These are phyloP conservation scores for Elymus sibiricus DNA, from an alignment of 176 grass and related monocot species.

Conservation along the genomic window DNA sequence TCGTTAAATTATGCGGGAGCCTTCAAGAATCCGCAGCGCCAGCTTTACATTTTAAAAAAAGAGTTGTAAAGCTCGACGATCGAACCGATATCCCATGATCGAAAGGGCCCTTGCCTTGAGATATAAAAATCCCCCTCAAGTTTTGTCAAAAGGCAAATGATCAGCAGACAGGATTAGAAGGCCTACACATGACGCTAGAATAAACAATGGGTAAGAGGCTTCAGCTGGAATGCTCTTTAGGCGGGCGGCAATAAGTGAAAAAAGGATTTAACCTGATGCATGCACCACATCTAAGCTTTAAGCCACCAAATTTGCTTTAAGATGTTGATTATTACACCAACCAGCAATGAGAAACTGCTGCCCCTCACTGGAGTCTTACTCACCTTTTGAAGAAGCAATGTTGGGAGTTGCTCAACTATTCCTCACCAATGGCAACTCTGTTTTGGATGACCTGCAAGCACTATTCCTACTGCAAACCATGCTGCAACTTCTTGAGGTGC, in stretches of 20 bases:
- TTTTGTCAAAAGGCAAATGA: slow-evolving; percentile 58
- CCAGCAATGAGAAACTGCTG: neutral
- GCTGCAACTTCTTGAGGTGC: neutral
- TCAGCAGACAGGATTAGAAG: slow-evolving; percentile 46
- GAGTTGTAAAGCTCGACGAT: slow-evolving; percentile 34
- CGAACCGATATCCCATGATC: slow-evolving; percentile 31
- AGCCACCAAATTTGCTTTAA: slow-evolving; percentile 1
- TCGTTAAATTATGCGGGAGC: slow-evolving; percentile 10
- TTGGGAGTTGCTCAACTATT: slow-evolving; percentile 24
- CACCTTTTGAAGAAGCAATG: slow-evolving; percentile 1
- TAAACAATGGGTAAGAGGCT: slow-evolving; percentile 39
- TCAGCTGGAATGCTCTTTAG: slow-evolving; percentile 42
- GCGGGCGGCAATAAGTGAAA: slow-evolving; percentile 15
- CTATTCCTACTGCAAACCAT: slow-evolving; percentile 10
- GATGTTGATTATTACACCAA: slow-evolving; percentile 40
- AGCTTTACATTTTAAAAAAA: slow-evolving; percentile 40
- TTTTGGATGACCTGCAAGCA: slow-evolving; percentile 19
- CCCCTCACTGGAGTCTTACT: neutral
- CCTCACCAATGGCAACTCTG: neutral
- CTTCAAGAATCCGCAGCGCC: slow-evolving; percentile 33
- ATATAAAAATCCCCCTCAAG: slow-evolving; percentile 20
- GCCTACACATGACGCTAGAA: slow-evolving; percentile 32
- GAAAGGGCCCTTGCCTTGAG: slow-evolving; percentile 22
- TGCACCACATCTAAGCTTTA: slow-evolving; percentile 19
- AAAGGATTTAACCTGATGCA: slow-evolving; percentile 23